Percentiles rank a stretch among this genome's conserved stretches.
Conservation (phyloP, 352 stramenopile species). For the Phytophthora meadii region DNA sequence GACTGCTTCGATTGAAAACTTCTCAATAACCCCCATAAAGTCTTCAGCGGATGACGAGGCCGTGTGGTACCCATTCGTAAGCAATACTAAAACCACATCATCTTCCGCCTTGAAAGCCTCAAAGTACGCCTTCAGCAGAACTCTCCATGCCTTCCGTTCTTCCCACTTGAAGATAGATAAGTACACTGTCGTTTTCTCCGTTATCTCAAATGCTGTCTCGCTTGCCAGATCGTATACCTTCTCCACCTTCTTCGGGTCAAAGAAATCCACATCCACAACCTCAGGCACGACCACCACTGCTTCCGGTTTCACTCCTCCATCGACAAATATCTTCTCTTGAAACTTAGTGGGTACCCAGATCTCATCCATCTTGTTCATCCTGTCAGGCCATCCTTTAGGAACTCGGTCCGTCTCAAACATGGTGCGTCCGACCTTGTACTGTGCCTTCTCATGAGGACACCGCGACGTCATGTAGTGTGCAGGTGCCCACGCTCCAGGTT, state of each 20-base stretch:
- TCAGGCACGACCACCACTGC: constrained; percentile 85
- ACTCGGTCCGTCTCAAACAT: constrained; percentile 97
- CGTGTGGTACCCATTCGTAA: constrained; percentile 91
- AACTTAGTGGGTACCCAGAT: constrained; percentile 94
- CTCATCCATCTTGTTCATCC: constrained; percentile 94
- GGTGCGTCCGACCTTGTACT: constrained; percentile 87
- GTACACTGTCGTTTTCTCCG: constrained; percentile 74
- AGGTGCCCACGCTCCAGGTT: constrained; percentile 92
- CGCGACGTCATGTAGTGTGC: constrained; percentile 71
- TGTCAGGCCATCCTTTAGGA: constrained; percentile 84
- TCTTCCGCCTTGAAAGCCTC: constrained; percentile 64
- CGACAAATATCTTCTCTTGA: constrained; percentile 75
- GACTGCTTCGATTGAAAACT: constrained; percentile 57
- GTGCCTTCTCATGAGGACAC: constrained; percentile 59
- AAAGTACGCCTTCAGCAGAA: constrained; percentile 90
- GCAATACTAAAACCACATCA: constrained; percentile 81
- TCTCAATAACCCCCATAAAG: constrained; percentile 62
- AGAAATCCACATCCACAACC: constrained; percentile 91
- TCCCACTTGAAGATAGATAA: constrained; percentile 96
- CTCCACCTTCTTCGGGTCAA: constrained; percentile 63
- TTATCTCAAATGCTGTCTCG: constrained; percentile 41
- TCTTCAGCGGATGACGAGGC: constrained; percentile 49
- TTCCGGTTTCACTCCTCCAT: constrained; percentile 57
- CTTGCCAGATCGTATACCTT: constrained; percentile 56
- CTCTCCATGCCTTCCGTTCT: constrained; percentile 90